A percentile compares a stretch with the other conserved stretches of the same genome.
Conservation (phyloP, 2,329 filamentous ascomycete species). For the Colletotrichum sp. region DNA sequence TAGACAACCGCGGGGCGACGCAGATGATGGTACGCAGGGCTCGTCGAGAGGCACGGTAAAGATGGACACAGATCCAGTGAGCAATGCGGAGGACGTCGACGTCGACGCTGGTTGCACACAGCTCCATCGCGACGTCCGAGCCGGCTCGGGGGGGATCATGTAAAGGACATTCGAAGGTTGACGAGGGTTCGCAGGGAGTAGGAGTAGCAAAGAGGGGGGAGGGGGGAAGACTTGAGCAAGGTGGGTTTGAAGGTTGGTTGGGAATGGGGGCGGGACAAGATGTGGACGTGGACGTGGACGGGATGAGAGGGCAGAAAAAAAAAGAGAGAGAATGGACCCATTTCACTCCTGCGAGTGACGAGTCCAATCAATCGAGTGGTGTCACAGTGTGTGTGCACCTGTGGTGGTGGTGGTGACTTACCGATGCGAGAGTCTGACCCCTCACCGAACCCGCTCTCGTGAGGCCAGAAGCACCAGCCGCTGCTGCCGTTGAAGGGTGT, state of each 20-base stretch:
- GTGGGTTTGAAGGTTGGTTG: background rate
- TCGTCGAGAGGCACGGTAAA: background rate
- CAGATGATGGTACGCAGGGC: background rate
- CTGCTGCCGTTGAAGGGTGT: slow-evolving; percentile 29
- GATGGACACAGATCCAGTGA: background rate
- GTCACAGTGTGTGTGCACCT: background rate
- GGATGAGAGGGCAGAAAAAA: background rate
- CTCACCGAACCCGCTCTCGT: background rate
- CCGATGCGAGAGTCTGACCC: slow-evolving; percentile 1
- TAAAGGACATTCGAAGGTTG: background rate
- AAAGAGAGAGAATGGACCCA: background rate
- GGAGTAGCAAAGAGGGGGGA: background rate
- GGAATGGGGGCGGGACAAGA: background rate
- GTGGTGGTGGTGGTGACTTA: background rate
- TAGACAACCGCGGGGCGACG: background rate
- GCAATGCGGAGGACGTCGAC: background rate
- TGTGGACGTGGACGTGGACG: background rate
- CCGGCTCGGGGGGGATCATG: background rate
- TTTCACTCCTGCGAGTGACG: background rate
- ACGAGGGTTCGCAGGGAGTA: background rate
- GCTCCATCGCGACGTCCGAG: background rate
- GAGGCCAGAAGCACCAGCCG: slow-evolving; percentile 30
- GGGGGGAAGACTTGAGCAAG: background rate
- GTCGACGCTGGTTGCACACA: background rate
- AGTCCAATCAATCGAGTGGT: background rate